A percentile compares a stretch with the other conserved stretches of the same genome.
phyloP scores from a whole-genome alignment of 2,329 filamentous ascomycete genomes.

The Cladophialophora chaetospira region DNA sequence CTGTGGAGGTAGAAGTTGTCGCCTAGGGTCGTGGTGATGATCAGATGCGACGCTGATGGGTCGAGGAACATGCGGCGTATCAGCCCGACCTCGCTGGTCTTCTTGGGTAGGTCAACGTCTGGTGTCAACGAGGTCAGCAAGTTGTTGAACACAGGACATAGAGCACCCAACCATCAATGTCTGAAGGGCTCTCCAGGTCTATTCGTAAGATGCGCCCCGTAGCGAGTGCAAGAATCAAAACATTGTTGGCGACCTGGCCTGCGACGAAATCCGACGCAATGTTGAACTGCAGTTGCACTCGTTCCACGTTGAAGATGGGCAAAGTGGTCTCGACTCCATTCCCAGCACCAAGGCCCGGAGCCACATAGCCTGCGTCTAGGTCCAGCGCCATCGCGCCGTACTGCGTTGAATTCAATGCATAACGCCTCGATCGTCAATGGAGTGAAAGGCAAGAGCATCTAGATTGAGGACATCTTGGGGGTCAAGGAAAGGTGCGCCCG shows the following conservation, averaged over 20 bases:
- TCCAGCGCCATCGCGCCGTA: conserved; percentile 67
- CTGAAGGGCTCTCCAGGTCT: conserved; percentile 87
- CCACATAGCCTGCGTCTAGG: conserved; percentile 70
- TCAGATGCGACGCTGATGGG: conserved; percentile 89
- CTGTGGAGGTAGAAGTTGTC: conserved; percentile 99
- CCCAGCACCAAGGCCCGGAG: conserved; percentile 64
- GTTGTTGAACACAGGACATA: not conserved
- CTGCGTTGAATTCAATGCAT: conserved; percentile 17
- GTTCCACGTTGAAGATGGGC: conserved; percentile 93
- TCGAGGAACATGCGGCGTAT: conserved; percentile 97
- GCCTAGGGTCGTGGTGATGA: conserved; percentile 85
- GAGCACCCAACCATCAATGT: conserved; percentile 74
- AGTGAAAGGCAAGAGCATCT: not conserved
- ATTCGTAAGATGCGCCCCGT: conserved; percentile 92
- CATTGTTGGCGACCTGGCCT: conserved; percentile 95
- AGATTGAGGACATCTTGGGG: not conserved
- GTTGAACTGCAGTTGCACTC: conserved; percentile 89
- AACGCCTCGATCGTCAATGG: not conserved
- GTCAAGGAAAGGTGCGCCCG: not conserved
- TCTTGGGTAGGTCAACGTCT: conserved; percentile 98
- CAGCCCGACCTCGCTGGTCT: conserved; percentile 83
- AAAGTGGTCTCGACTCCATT: conserved; percentile 60
- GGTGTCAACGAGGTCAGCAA: conserved; percentile 69
- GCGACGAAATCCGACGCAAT: conserved; percentile 95
- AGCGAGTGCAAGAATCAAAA: conserved; percentile 86